Conservation (phyloP, 495 filamentous ascomycete species). For the Elasticomyces elasticus region DNA sequence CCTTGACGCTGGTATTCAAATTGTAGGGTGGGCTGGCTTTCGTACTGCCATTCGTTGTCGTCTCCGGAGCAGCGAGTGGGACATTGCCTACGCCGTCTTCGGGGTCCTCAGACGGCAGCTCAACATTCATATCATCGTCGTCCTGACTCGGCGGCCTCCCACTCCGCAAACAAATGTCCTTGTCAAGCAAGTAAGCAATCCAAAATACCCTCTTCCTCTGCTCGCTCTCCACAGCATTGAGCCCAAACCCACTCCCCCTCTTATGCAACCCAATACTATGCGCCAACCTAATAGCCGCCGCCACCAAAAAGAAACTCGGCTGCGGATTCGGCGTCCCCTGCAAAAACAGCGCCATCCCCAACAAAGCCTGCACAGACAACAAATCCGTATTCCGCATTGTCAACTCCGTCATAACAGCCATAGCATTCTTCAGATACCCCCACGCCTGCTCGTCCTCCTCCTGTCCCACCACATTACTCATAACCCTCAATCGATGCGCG, state of each 20-base stretch:
- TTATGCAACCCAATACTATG: conserved; percentile 96
- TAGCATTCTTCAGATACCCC: conserved; percentile 92
- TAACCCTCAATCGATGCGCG: conserved; percentile 82
- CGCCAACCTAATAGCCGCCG: conserved; percentile 81
- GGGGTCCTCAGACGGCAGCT: conserved; percentile 84
- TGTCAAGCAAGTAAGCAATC: conserved; percentile 94
- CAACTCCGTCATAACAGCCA: conserved; percentile 82
- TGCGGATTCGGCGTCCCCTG: conserved; percentile 96
- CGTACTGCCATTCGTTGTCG: not conserved
- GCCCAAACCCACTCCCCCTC: conserved; percentile 76
- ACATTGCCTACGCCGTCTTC: conserved; percentile 89
- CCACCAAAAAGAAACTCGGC: conserved; percentile 85
- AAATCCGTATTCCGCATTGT: conserved; percentile 94
- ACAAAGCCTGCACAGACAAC: conserved; percentile 86
- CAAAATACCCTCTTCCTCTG: conserved; percentile 95
- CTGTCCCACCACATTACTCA: conserved; percentile 80
- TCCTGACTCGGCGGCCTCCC: conserved; percentile 90
- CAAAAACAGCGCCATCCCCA: conserved; percentile 93
- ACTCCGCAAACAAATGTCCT: conserved; percentile 87
- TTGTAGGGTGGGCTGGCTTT: too few relatives aligned
- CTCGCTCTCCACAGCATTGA: conserved; percentile 84
- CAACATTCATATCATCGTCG: conserved; percentile 97
- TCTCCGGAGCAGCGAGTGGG: conserved; percentile 45
- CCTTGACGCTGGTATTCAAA: not conserved
- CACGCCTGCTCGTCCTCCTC: conserved; percentile 91